A percentile compares a stretch with the other conserved stretches of the same genome.
Conservation (phyloP, 805 yeast species). For the Candida suzukii region DNA sequence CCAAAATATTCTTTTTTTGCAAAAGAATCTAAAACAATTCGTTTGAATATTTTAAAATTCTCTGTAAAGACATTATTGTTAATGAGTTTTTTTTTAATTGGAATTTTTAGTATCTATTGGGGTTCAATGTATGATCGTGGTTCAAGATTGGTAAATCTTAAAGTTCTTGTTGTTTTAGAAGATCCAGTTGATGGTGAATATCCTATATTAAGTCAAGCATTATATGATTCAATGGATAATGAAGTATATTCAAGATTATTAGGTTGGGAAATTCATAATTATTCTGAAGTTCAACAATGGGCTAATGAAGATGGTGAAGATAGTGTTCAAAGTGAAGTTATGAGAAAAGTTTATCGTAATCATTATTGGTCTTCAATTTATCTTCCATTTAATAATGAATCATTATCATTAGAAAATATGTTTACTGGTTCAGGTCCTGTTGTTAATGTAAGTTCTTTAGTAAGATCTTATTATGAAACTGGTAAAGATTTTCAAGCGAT, state of each 20-base stretch:
- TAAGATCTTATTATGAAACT: conserved; percentile 40
- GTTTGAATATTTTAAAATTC: conserved; percentile 9
- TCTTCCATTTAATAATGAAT: conserved; percentile 34
- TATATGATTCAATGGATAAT: too few species aligned
- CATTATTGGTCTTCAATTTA: conserved; percentile 59
- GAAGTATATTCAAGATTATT: too few species aligned
- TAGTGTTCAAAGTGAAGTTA: conserved; percentile 30
- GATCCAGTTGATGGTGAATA: conserved; percentile 11
- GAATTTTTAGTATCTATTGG: conserved; percentile 42
- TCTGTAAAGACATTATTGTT: conserved; percentile 10
- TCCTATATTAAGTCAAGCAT: conserved; percentile 25
- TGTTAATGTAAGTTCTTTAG: conserved; percentile 19
- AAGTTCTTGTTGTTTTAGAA: conserved; percentile 33
- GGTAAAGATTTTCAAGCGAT: conserved; percentile 55
- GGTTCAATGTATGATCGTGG: conserved; percentile 31
- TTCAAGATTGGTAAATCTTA: conserved; percentile 25
- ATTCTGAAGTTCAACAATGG: conserved; percentile 12
- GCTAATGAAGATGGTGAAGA: conserved; percentile 25
- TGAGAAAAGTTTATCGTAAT: conserved; percentile 42
- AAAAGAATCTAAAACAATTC: conserved; percentile 5
- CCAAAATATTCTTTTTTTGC: conserved; percentile 10
- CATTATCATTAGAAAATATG: conserved; percentile 35
- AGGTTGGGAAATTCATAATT: conserved; percentile 30
- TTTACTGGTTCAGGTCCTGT: conserved; percentile 27
- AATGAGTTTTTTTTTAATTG: conserved; percentile 31